Conservation (phyloP, 2,329 filamentous ascomycete species). For the Aspergillus caelatus region DNA sequence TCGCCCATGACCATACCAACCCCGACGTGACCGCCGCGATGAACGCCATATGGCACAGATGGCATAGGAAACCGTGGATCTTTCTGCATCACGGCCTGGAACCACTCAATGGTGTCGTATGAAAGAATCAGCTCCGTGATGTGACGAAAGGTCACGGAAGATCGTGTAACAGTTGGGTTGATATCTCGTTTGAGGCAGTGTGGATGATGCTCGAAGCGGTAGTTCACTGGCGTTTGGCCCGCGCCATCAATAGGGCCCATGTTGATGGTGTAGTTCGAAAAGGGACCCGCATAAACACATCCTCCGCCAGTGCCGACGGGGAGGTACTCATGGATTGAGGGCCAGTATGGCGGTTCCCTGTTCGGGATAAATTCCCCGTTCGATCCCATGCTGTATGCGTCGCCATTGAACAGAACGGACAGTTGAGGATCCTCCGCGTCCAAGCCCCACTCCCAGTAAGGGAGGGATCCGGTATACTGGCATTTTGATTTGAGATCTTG, state of each 20-base stretch:
- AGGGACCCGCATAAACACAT: conserved; percentile 12
- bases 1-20: conserved; percentile 10
- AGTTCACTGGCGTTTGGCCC: background rate
- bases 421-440: background rate
- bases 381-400: background rate
- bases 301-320: conserved; percentile 6
- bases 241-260: conserved; percentile 6
- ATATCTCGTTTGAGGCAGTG: conserved; percentile 11
- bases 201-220: conserved; percentile 12
- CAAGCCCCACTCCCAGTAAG: conserved; percentile 11
- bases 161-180: background rate
- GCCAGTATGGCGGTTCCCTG: background rate
- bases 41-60: background rate
- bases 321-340: background rate
- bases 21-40: conserved; percentile 7
- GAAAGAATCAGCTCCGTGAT: conserved; percentile 6
- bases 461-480: conserved; percentile 8
- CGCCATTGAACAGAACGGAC: conserved; percentile 12
- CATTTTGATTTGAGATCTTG: conserved; percentile 8
- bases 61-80: background rate
- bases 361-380: conserved; percentile 6
- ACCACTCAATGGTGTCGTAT: conserved; percentile 10
- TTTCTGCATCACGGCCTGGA: conserved; percentile 8
- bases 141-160: conserved; percentile 1
- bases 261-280: conserved; percentile 10